Base-by-base conservation (phyloP, 2,329 filamentous ascomycete species). In the Beauveria bassiana region DNA sequence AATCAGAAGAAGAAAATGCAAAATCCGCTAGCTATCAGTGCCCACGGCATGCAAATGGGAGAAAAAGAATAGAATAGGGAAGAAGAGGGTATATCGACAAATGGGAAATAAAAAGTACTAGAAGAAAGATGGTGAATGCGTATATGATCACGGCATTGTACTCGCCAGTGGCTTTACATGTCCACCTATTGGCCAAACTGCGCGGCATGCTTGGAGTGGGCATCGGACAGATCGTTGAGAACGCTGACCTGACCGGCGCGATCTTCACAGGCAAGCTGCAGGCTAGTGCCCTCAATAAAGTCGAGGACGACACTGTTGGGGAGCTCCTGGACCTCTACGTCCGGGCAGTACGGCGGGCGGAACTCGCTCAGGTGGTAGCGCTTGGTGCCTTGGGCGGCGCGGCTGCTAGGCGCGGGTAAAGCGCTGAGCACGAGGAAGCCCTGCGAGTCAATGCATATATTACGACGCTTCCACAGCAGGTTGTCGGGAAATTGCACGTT, bases 401-500 rank as follows among this genome's bases (percentile, higher is more conserved):
- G 70, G 62, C 75, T 84, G 62, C 79, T 76, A 79, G 82, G 79
- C 72, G 85, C 77, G 74, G 83, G 75, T 70, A 79, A 68, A 65
- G 83, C 75, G 47, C 87, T 90, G 64, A 99, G 82, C 62, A 96
- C 87, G 45, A 99, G 78, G 74, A 89, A 92, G 20, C 93, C 95
- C 63, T 89, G 82, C 9, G 86, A 85, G 72, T 98, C 93, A 61
- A 99, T 85, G 65, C 88, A 88, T 75, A 97, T 86, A 69, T 88
- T 92, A 63, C 95, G 86, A 60, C 93, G 89, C 78, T 98, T 99
- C 95, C 95, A 99, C 14, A 99, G 81, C 52, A 99, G 81, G 60
- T 91, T 96, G 71, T 98, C 93, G 0, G 95, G 95, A 72, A 99
- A 97, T 72, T 99, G 95, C 12, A 98, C 90, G 69, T 99, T 98